A percentile compares a stretch with the other conserved stretches of the same genome.
phyloP scores from a whole-genome alignment of 179 eudicot species.

The Pouteria campechiana region DNA sequence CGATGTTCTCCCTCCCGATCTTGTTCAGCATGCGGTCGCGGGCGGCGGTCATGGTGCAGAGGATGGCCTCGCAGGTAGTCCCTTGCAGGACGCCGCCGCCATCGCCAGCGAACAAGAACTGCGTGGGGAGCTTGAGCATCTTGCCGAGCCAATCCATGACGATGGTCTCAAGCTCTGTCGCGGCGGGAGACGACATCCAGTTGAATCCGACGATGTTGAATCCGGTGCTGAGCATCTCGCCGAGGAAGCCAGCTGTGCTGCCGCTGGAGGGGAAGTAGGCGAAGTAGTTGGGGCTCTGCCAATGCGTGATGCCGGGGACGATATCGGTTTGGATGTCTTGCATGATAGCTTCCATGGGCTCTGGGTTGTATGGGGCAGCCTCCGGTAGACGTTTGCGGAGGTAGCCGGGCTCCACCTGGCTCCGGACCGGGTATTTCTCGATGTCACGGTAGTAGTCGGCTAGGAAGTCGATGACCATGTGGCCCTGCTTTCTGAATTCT shows the following conservation, averaged over 20 bases:
- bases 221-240: conserved; percentile 30
- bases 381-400: conserved; percentile 19
- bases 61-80: conserved; percentile 33
- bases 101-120: conserved; percentile 26
- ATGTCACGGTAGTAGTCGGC: conserved; percentile 32
- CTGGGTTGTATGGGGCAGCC: conserved; percentile 28
- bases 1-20: conserved; percentile 9
- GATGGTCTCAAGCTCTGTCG: conserved; percentile 32
- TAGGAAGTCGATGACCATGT: conserved; percentile 32
- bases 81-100: conserved; percentile 45
- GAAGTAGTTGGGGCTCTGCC: conserved; percentile 40
- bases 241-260: conserved; percentile 28
- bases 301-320: conserved; percentile 36
- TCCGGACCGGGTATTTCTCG: conserved; percentile 30
- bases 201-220: conserved; percentile 34
- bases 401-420: conserved; percentile 36
- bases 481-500: conserved; percentile 31
- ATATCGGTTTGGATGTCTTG: conserved; percentile 26
- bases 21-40: conserved; percentile 14
- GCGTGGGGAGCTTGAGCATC: conserved; percentile 23
- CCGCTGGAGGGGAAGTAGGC: conserved; percentile 29
- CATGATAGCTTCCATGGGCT: conserved; percentile 27
- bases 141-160: conserved; percentile 39
- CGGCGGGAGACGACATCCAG: conserved; percentile 34
- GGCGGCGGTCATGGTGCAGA: conserved; percentile 21